Percentiles rank a stretch among this genome's conserved stretches.
phyloP scores from a whole-genome alignment of 305 asterid species.

The Monarda citriodora region DNA sequence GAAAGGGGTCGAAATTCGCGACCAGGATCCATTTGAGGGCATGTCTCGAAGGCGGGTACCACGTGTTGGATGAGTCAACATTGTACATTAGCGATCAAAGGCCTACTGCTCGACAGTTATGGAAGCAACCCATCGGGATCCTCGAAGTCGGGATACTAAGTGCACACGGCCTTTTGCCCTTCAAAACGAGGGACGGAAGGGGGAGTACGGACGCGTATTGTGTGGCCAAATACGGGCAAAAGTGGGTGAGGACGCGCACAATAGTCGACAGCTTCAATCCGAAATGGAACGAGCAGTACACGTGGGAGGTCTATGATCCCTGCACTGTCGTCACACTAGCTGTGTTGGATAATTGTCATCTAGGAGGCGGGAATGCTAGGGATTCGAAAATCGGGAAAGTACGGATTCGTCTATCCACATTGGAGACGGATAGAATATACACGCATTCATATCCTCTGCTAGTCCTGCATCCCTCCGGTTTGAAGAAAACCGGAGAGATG shows the following conservation, averaged over 20 bases:
- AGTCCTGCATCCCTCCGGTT: slow-evolving; percentile 30
- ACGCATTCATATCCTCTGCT: slow-evolving; percentile 46
- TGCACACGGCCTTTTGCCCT: slow-evolving; percentile 49
- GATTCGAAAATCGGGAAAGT: slow-evolving; percentile 44
- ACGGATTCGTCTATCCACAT: slow-evolving; percentile 39
- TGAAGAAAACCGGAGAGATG: slow-evolving; percentile 42
- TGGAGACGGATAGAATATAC: slow-evolving; percentile 38
- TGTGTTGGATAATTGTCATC: slow-evolving; percentile 56
- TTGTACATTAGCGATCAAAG: slow-evolving; percentile 56
- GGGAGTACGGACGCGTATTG: slow-evolving; percentile 64
- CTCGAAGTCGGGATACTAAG: slow-evolving; percentile 57
- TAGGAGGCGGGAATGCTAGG: slow-evolving; percentile 20
- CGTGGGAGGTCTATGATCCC: slow-evolving; percentile 79
- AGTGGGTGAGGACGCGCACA: slow-evolving; percentile 77
- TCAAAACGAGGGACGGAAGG: slow-evolving; percentile 44
- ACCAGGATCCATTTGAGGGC: slow-evolving; percentile 54
- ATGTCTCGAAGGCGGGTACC: slow-evolving; percentile 69
- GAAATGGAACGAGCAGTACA: slow-evolving; percentile 69
- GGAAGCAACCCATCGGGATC: slow-evolving; percentile 69
- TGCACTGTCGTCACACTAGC: slow-evolving; percentile 68
- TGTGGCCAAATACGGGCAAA: slow-evolving; percentile 70
- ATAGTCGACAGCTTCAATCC: slow-evolving; percentile 47
- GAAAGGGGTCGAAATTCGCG: slow-evolving; percentile 39
- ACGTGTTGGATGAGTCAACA: slow-evolving; percentile 70
- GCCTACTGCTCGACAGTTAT: slow-evolving; percentile 56